Evolutionary conservation across 345 rosid species (phyloP).

Genomic region (Garcia nutans): DNA sequence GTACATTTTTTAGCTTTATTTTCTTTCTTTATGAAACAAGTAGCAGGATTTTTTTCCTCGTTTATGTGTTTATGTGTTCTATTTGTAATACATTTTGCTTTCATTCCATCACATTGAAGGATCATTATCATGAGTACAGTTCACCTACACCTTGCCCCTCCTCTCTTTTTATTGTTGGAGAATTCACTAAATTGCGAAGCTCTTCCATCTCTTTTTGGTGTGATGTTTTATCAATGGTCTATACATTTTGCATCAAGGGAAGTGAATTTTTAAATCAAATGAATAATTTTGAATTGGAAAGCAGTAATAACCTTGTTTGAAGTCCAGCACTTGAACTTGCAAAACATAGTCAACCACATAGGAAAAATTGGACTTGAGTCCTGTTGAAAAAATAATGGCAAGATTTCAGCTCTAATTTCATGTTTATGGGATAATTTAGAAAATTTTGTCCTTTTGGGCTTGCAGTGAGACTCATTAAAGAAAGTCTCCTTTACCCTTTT

Average conservation of each 20-base stretch:
- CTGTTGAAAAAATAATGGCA: neutral
- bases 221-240: neutral
- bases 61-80: neutral
- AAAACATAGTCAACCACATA: neutral
- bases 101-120: neutral
- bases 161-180: neutral
- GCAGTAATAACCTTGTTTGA: neutral
- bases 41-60: neutral
- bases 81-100: neutral
- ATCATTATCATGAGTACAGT: neutral
- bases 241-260: neutral
- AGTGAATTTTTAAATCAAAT: neutral
- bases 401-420: too few relatives aligned
- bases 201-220: neutral
- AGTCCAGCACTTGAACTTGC: neutral
- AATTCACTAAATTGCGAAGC: neutral
- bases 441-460: too few relatives aligned
- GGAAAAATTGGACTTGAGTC: neutral
- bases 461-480: too few relatives aligned
- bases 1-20: neutral
- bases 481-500: too few relatives aligned
- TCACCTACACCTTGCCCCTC: neutral
- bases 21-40: neutral
- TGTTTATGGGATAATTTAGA: too few relatives aligned
- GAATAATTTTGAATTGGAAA: neutral